Evolutionary conservation across 2,329 filamentous ascomycete genomes (phyloP).

Genomic region (Coniella lustricola): DNA sequence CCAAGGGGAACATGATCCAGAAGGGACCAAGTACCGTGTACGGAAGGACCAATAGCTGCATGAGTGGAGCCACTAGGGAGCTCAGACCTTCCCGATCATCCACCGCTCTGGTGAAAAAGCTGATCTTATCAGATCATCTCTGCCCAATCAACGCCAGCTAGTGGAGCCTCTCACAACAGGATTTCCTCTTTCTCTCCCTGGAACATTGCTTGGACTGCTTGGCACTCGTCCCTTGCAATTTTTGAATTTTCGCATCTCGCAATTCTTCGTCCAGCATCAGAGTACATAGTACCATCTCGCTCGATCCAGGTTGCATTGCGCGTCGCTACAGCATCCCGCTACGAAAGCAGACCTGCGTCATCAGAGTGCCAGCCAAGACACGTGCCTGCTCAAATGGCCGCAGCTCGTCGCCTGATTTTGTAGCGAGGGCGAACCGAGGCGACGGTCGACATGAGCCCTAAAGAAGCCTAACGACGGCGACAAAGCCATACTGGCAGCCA

Average conservation of each 20-base stretch:
- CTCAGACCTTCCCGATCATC: constrained; percentile 2
- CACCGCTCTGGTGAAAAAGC: not conserved
- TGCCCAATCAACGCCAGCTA: constrained; percentile 14
- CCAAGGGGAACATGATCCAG: too few relatives aligned
- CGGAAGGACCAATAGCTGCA: not conserved
- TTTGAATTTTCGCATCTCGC: too few relatives aligned
- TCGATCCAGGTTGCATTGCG: not conserved
- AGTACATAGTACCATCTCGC: not conserved
- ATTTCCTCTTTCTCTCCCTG: too few relatives aligned
- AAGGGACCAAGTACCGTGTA: too few relatives aligned
- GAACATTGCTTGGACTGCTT: too few relatives aligned
- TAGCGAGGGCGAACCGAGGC: not conserved
- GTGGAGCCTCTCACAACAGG: not conserved
- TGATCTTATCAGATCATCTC: constrained; percentile 23
- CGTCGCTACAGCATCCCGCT: too few relatives aligned
- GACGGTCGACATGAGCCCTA: too few relatives aligned
- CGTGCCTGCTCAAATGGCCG: not conserved
- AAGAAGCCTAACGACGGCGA: too few relatives aligned
- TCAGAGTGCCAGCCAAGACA: not conserved
- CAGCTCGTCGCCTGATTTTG: not conserved
- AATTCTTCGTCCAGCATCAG: too few relatives aligned
- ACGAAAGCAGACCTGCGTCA: constrained; percentile 6
- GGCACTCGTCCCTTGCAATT: too few relatives aligned
- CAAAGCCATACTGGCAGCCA: too few relatives aligned
- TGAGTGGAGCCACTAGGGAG: constrained; percentile 5